These are phyloP conservation scores for Solanum etuberosum DNA, from an alignment of 257 asterid genomes.

Conservation along the genomic window DNA sequence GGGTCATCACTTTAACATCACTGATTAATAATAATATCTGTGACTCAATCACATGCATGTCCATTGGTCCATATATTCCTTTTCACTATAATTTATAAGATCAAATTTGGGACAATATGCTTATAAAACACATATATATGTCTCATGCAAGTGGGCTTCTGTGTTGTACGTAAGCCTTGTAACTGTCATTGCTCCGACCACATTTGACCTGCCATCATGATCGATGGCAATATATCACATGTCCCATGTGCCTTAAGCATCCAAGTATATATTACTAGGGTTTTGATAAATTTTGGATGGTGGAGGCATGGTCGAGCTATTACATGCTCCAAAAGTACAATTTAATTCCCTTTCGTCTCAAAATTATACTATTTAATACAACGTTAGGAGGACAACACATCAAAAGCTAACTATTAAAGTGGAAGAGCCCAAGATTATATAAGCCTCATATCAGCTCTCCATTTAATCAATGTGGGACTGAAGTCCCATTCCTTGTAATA, in stretches of 20 bases:
- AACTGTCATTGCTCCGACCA: not conserved
- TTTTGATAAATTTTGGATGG: not conserved
- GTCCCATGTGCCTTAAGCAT: not conserved
- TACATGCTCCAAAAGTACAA: not conserved
- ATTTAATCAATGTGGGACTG: not conserved
- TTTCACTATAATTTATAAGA: not conserved
- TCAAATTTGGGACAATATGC: not conserved
- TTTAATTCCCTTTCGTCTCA: not conserved
- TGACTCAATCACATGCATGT: not conserved
- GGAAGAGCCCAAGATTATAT: not conserved
- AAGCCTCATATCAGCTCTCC: not conserved
- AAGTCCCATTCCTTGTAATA: not conserved
- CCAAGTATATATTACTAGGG: not conserved
- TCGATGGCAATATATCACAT: not conserved
- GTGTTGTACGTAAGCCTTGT: slow-evolving; percentile 2
- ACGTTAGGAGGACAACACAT: not conserved
- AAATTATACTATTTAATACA: no score
- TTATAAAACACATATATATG: not conserved
- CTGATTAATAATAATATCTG: not conserved
- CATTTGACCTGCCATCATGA: not conserved
- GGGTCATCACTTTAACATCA: not conserved
- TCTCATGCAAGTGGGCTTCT: not conserved
- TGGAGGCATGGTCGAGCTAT: not conserved
- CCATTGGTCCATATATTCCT: not conserved
- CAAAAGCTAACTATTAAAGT: not conserved